These are phyloP conservation scores for Fagus sylvatica DNA, from an alignment of 306 rosid genomes.

Conservation along the genomic window DNA sequence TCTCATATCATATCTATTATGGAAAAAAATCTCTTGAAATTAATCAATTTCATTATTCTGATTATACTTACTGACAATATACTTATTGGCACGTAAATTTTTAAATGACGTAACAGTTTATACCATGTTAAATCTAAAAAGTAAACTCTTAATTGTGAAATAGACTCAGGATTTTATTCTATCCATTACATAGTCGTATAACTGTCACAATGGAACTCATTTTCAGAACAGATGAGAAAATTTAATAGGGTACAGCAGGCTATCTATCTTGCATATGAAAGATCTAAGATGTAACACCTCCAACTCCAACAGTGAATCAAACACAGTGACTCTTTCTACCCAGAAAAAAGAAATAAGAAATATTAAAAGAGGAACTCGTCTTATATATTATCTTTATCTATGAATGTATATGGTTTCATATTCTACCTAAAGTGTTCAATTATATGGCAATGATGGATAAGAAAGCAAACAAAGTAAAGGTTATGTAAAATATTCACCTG, in stretches of 20 bases:
- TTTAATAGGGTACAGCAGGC: background rate
- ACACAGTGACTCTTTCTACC: background rate
- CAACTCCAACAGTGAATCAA: background rate
- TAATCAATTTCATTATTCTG: too few species aligned
- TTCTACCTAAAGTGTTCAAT: constrained; percentile 7
- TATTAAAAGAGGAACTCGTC: background rate
- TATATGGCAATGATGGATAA: background rate
- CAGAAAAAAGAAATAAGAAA: background rate
- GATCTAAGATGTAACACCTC: background rate
- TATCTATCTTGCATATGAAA: background rate
- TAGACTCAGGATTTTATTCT: too few species aligned
- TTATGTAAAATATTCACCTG: constrained; percentile 43
- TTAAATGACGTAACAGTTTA: too few species aligned
- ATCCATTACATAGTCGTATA: background rate
- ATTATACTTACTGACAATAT: too few species aligned
- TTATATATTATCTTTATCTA: background rate
- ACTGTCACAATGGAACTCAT: background rate
- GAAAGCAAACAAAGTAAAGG: background rate
- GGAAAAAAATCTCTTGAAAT: too few species aligned
- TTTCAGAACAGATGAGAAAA: background rate
- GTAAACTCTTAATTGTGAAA: too few species aligned
- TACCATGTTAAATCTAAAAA: too few species aligned
- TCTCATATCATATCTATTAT: background rate
- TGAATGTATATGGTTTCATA: background rate
- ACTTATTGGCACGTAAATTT: too few species aligned